Evolutionary conservation across 2,329 filamentous ascomycete species (phyloP).

Genomic region (Epichloe elymi): DNA sequence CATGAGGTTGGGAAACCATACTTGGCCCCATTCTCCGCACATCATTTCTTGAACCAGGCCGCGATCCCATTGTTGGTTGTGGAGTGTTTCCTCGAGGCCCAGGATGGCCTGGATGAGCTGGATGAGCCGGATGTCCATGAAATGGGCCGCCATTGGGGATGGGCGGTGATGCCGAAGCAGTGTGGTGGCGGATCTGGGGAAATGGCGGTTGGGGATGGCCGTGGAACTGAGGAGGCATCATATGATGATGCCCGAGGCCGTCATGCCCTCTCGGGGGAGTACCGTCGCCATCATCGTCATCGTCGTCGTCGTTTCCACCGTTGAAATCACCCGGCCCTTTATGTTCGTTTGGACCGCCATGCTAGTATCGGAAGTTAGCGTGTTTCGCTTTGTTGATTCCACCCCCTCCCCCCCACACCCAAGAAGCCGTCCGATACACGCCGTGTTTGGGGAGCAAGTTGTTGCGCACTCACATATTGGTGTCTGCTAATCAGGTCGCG

Average conservation of each 20-base stretch:
- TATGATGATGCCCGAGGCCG: constrained; percentile 39
- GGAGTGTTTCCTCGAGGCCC: constrained; percentile 63
- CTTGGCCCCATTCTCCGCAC: constrained; percentile 63
- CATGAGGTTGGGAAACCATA: constrained; percentile 55
- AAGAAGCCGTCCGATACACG: not conserved
- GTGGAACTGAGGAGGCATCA: constrained; percentile 60
- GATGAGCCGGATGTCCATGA: constrained; percentile 33
- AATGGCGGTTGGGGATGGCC: constrained; percentile 48
- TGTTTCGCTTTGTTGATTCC: no score
- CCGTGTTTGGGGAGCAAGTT: not conserved
- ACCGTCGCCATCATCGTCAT: constrained; percentile 57
- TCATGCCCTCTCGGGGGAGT: constrained; percentile 60
- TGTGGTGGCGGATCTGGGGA: constrained; percentile 68
- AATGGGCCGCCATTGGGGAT: constrained; percentile 66
- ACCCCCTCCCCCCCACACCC: no score
- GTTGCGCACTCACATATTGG: constrained; percentile 62
- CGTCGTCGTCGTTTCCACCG: constrained; percentile 76
- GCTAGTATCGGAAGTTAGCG: constrained; percentile 37
- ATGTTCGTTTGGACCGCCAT: constrained; percentile 86
- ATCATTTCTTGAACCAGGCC: constrained; percentile 62
- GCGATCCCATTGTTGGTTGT: constrained; percentile 57
- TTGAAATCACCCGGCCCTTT: constrained; percentile 91
- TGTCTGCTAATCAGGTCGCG: constrained; percentile 78
- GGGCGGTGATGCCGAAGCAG: constrained; percentile 78
- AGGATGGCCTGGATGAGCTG: constrained; percentile 24